These are phyloP conservation scores for Tetracentron sinense DNA, from an alignment of 164 flowering plant species.

Conservation along the genomic window DNA sequence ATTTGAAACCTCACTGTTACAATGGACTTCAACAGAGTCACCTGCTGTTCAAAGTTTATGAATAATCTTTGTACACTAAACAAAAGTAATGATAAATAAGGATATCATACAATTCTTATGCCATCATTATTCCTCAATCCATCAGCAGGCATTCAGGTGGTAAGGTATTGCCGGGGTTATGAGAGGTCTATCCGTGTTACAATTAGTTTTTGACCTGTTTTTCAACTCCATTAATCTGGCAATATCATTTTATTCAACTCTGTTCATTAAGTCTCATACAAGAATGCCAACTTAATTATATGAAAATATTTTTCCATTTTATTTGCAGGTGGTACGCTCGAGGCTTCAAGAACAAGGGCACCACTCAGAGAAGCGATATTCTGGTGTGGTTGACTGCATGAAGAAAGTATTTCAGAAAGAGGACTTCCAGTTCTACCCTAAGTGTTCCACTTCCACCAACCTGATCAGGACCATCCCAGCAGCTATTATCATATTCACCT, in stretches of 20 bases:
- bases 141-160: neutral
- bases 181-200: too few species aligned
- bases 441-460: constrained; percentile 93
- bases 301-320: too few species aligned
- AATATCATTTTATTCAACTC: neutral
- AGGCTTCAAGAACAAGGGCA: constrained; percentile 95
- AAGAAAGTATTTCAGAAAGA: constrained; percentile 71
- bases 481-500: constrained; percentile 94
- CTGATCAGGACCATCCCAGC: constrained; percentile 90
- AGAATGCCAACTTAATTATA: too few species aligned
- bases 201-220: neutral
- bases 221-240: neutral
- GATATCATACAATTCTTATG: neutral
- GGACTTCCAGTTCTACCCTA: constrained; percentile 89
- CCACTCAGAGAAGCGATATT: constrained; percentile 78
- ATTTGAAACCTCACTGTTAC: too few species aligned
- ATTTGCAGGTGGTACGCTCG: constrained; percentile 75
- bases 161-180: neutral
- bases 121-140: neutral
- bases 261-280: too few species aligned
- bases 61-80: too few species aligned
- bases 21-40: too few species aligned
- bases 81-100: too few species aligned
- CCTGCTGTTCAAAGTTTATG: too few species aligned
- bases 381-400: constrained; percentile 76